Evolutionary conservation across 352 stramenopile genomes (phyloP).

Genomic region (Globisporangium paddicum): DNA sequence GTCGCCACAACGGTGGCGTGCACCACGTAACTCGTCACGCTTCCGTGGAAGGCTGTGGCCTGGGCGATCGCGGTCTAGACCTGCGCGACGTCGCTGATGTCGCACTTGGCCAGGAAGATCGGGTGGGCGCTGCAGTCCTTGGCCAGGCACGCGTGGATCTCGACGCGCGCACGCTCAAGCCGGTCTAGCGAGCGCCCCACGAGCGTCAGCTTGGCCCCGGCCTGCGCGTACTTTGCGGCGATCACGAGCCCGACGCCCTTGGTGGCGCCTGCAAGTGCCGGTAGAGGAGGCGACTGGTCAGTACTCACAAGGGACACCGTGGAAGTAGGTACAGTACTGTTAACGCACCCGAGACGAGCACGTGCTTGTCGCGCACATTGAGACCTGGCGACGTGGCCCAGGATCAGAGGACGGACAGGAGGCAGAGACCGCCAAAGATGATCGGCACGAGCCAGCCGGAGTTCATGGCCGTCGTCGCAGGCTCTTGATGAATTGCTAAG

Average conservation of each 20-base stretch:
- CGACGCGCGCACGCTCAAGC: constrained; percentile 3
- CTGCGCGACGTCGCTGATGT: constrained; percentile 31
- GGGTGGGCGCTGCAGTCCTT: not conserved
- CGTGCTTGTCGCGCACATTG: constrained; percentile 41
- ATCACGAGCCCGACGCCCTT: constrained; percentile 46
- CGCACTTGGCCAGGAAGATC: constrained; percentile 36
- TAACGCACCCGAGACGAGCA: constrained; percentile 46
- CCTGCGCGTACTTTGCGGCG: constrained; percentile 50
- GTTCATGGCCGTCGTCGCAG: not conserved
- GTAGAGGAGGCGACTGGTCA: no score
- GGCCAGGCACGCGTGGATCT: constrained; percentile 4
- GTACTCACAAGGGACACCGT: no score
- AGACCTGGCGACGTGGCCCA: constrained; percentile 40
- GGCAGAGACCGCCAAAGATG: constrained; percentile 16
- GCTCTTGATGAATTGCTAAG: no score
- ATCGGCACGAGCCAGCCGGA: constrained; percentile 8
- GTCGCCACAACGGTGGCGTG: constrained; percentile 28
- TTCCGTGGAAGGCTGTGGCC: constrained; percentile 53
- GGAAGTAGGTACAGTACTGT: no score
- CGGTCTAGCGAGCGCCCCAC: constrained; percentile 6
- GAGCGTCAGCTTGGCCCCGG: constrained; percentile 33
- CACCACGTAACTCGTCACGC: constrained; percentile 58
- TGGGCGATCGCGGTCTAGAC: constrained; percentile 36
- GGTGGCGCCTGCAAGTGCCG: not conserved
- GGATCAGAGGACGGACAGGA: constrained; percentile 46